Evolutionary conservation across 139 green algal species (phyloP).

Genomic region (Edaphochlamys debaryana): DNA sequence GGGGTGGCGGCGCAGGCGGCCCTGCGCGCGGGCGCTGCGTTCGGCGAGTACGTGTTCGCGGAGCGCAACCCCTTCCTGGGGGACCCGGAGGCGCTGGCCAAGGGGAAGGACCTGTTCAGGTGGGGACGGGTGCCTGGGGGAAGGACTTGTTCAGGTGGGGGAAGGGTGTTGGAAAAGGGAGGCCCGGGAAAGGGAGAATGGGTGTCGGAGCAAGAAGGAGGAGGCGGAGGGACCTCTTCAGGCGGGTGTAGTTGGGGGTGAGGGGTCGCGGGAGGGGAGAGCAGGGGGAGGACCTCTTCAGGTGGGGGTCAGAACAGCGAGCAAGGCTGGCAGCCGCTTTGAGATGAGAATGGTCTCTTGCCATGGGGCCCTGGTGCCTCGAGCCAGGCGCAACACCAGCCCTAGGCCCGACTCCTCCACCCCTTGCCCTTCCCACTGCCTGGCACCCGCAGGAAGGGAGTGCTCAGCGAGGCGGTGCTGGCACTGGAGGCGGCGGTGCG

Average conservation of each 20-base stretch:
- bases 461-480: conserved; percentile 93
- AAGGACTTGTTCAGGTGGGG: not conserved
- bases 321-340: too few relatives aligned
- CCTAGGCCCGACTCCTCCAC: too few relatives aligned
- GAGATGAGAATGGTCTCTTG: too few relatives aligned
- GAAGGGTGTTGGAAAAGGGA: not conserved
- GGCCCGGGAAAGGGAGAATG: too few relatives aligned
- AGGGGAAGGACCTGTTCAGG: conserved; percentile 88
- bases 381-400: too few relatives aligned
- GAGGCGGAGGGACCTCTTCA: too few relatives aligned
- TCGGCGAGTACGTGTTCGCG: conserved; percentile 83
- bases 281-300: too few relatives aligned
- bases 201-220: too few relatives aligned
- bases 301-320: too few relatives aligned
- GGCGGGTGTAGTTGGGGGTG: too few relatives aligned
- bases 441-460: conserved; percentile 60
- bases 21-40: not conserved
- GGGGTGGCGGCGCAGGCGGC: not conserved
- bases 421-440: not conserved
- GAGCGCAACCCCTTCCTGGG: conserved; percentile 89
- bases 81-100: conserved; percentile 75
- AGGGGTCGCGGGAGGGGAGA: too few relatives aligned
- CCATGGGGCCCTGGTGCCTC: too few relatives aligned
- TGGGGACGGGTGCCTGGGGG: not conserved
- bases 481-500: conserved; percentile 94